Conservation (phyloP, 2,329 filamentous ascomycete genomes). For the Penicillium sp. region DNA sequence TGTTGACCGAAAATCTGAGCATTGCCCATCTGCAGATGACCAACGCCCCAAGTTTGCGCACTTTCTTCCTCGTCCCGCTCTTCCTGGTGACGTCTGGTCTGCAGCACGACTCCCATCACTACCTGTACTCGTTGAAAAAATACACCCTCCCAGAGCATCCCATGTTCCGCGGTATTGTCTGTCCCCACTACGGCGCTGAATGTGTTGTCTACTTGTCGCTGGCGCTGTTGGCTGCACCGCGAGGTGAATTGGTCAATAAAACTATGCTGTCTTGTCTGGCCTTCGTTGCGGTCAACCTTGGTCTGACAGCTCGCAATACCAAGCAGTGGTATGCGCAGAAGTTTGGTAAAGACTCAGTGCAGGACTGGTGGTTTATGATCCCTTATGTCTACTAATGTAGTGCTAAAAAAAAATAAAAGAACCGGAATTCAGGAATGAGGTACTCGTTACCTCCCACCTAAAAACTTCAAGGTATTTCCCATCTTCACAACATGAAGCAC, state of each 20-base stretch:
- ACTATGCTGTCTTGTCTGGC: conserved; percentile 61
- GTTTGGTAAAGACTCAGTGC: conserved; percentile 60
- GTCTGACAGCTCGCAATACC: conserved; percentile 68
- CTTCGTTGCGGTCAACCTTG: conserved; percentile 73
- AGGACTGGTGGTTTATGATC: conserved; percentile 64
- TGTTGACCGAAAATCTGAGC: conserved; percentile 29
- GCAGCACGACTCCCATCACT: conserved; percentile 65
- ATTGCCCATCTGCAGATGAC: conserved; percentile 32
- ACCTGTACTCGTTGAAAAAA: conserved; percentile 63
- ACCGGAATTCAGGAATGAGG: not conserved
- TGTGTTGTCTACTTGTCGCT: conserved; percentile 75
- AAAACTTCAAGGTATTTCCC: conserved; percentile 56
- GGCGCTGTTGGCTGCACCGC: conserved; percentile 63
- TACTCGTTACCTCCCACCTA: conserved; percentile 24
- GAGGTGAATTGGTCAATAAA: conserved; percentile 57
- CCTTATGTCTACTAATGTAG: conserved; percentile 41
- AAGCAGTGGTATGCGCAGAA: conserved; percentile 68
- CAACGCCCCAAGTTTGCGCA: conserved; percentile 42
- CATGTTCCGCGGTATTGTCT: conserved; percentile 63
- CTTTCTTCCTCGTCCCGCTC: conserved; percentile 49
- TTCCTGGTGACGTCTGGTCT: conserved; percentile 62
- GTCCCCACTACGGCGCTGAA: conserved; percentile 87
- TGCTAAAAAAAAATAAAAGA: not conserved
- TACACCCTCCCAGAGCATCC: conserved; percentile 72
- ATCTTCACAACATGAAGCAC: conserved; percentile 72